Base-by-base conservation (phyloP, 805 yeast species). In the Wickerhamomyces rabaulensis region DNA sequence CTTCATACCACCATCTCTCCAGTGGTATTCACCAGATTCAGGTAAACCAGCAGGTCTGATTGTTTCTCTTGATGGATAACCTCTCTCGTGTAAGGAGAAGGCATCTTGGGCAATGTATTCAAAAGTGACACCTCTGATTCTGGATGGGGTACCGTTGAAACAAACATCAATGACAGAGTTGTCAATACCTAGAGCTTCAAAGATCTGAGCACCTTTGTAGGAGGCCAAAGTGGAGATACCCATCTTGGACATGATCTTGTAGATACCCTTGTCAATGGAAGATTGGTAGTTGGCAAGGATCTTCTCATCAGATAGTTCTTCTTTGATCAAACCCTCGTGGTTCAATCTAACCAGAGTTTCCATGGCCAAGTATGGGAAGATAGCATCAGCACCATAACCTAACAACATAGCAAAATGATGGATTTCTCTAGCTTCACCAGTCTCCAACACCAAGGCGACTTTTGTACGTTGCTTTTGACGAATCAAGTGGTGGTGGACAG, bases 221-320 rank as follows among this genome's bases (percentile, higher is more conserved):
- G 97, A 88, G 12, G 97, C 97, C 65, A 92, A 75, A 26, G 99
- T 94, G 27, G 98, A 91, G 58, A 92, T 94, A 75, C 99, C 99
- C 98, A 92, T 94, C 76, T 94, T 92, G 33, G 97, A 89, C 99
- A 92, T 92, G 50, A 94, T 97, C 74, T 94, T 92, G 59, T 89
- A 73, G 57, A 92, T 84, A 69, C 98, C 98, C 46, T 89, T 85
- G 63, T 92, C 95, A 49, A 87, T 75, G 12, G 97, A 84, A 55
- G 80, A 75, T 63, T 84, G 87, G 71, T 89, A 92, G 73, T 92
- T 92, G 44, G 74, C 74, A 51, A 91, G 68, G 49, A 90, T 75
- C 55, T 78, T 63, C 27, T 77, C 79, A 52, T 82, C 81, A 16
- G 82, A 62, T 45, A 87, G 64, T 27, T 74, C 74, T 31, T 71